phyloP scores from a whole-genome alignment of 1,139 yeast species.

The Lodderomyces orthopsilosis region DNA sequence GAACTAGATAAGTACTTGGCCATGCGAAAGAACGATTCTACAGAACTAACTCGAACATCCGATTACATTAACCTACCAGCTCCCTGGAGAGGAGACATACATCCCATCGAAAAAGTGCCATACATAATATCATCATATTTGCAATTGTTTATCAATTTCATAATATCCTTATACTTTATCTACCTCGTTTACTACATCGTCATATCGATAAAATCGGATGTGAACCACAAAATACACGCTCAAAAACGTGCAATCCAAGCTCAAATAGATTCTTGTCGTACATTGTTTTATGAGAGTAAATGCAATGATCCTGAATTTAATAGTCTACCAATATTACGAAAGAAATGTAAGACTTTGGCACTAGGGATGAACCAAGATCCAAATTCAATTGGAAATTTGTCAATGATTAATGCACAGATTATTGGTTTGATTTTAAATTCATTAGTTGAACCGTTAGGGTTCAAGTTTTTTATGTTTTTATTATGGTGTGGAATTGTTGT shows the following conservation, averaged over 20 bases:
- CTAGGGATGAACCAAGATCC: slow-evolving; percentile 62
- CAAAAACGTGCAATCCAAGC: slow-evolving; percentile 35
- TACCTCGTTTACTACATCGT: slow-evolving; percentile 44
- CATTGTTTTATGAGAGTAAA: slow-evolving; percentile 50
- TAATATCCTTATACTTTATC: slow-evolving; percentile 41
- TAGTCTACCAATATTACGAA: slow-evolving; percentile 59
- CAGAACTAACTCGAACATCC: not conserved
- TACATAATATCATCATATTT: slow-evolving; percentile 58
- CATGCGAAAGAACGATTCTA: not conserved
- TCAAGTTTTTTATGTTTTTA: slow-evolving; percentile 49
- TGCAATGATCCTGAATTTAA: slow-evolving; percentile 49
- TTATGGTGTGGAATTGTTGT: slow-evolving; percentile 25
- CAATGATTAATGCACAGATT: slow-evolving; percentile 60
- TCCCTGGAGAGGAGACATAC: slow-evolving; percentile 44
- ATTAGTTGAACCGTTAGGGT: slow-evolving; percentile 61
- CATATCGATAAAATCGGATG: slow-evolving; percentile 50
- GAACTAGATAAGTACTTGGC: not conserved
- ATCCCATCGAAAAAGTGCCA: slow-evolving; percentile 42
- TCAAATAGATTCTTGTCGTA: slow-evolving; percentile 48
- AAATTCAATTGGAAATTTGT: slow-evolving; percentile 36
- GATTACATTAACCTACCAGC: slow-evolving; percentile 31
- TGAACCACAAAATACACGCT: slow-evolving; percentile 43
- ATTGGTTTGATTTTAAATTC: slow-evolving; percentile 62
- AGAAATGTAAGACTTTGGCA: slow-evolving; percentile 57
- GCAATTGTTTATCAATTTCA: slow-evolving; percentile 49